Base-by-base conservation (phyloP, 257 asterid genomes). In the Linderniella brevidens region DNA sequence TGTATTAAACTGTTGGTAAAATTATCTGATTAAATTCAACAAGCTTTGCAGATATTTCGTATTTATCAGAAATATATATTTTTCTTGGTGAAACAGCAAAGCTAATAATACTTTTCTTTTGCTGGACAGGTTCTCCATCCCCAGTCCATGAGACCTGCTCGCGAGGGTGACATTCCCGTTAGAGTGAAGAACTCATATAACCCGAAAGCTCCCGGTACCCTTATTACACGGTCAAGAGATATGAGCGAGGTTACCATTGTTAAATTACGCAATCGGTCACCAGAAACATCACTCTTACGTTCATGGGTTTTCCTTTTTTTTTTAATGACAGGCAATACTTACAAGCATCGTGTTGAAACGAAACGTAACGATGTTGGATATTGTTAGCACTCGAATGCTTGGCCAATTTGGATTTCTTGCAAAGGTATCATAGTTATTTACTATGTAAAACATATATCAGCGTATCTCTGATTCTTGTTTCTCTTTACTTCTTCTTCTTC, bases 321-420 rank as follows among this genome's bases (percentile, higher is more conserved):
- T 17, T 43, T 1, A 15, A 13, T 38, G 41, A 17, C 79, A 82
- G 93, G 93, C 83, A 19, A 64, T 75, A 52, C 75, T 82, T 48
- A 82, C 93, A 13, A 82, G 93, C 55, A 82, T 78, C 10, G 93
- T 82, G 60, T 60, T 82, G 49, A 82, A 82, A 71, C 74, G 63
- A 50, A 82, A 78, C 41, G 82, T 82, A 18, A 78, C 86, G 46
- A 78, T 82, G 93, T 63, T 78, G 71, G 93, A 82, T 67, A 78
- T 82, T 10, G 86, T 69, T 41, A 82, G 93, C 58, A 82, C 92
- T 40, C 70, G 92, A 17, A 82, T 82, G 93, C 68, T 82, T 54
- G 93, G 93, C 25, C 93, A 78, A 54, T 76, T 66, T 61, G 93
- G 93, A 4, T 82, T 78, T 67, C 86, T 82, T 25, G 92, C 92